A percentile compares a stretch with the other conserved stretches of the same genome.
These are phyloP conservation scores for Colletotrichum godetiae DNA, from an alignment of 2,329 filamentous ascomycete genomes.

Conservation along the genomic window DNA sequence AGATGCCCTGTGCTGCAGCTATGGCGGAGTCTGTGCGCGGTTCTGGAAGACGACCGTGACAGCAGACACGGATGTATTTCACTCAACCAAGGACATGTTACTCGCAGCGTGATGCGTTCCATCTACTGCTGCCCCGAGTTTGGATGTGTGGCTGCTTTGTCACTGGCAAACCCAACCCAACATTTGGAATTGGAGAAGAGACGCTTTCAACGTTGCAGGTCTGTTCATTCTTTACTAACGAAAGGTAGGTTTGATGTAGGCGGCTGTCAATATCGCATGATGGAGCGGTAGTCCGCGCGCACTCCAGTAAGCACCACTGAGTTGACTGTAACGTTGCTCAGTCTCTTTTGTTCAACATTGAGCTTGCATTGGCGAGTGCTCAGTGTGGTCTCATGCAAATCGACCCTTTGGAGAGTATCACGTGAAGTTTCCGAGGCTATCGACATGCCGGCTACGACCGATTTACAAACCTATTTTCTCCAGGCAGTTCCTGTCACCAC, in stretches of 20 bases:
- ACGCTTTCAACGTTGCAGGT: no score
- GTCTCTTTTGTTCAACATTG: neutral
- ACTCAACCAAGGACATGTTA: slow-evolving; percentile 30
- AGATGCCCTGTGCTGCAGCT: neutral
- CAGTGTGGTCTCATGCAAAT: neutral
- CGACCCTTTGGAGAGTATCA: neutral
- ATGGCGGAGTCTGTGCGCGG: neutral
- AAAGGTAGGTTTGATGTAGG: no score
- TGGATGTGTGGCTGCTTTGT: no score
- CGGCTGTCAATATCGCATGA: no score
- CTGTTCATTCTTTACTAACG: no score
- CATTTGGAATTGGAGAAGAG: no score
- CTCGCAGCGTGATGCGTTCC: slow-evolving; percentile 13
- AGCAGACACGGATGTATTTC: neutral
- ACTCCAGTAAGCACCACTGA: no score
- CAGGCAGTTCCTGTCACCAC: neutral
- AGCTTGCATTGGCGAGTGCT: neutral
- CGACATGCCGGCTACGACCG: neutral
- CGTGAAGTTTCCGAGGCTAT: neutral
- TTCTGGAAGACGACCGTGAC: neutral
- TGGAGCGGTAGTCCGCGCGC: no score
- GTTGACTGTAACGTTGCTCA: no score
- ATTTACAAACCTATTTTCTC: neutral
- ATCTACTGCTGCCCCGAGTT: neutral
- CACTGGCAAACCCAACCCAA: no score